phyloP scores from a whole-genome alignment of 495 filamentous ascomycete species.

The Talaromyces adpressus region DNA sequence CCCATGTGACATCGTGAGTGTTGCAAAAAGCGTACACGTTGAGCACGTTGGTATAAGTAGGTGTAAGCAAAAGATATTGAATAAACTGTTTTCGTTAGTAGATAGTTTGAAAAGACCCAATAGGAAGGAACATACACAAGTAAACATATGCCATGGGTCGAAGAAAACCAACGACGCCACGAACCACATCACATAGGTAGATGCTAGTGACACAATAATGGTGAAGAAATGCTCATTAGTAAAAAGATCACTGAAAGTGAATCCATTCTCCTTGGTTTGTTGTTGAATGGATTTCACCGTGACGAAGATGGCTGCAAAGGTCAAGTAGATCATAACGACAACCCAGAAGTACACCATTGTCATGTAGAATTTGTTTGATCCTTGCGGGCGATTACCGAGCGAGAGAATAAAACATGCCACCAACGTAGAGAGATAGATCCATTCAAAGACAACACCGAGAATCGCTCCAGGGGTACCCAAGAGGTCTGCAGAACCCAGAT shows the following conservation, averaged over 20 bases:
- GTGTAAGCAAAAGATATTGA: conserved; percentile 93
- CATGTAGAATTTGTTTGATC: conserved; percentile 89
- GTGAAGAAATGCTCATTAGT: conserved; percentile 87
- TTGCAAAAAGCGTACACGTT: conserved; percentile 99
- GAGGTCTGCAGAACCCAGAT: conserved; percentile 59
- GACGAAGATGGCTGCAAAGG: conserved; percentile 93
- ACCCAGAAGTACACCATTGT: conserved; percentile 97
- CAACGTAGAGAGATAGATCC: conserved; percentile 87
- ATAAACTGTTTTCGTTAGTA: conserved; percentile 49
- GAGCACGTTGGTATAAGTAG: conserved; percentile 92
- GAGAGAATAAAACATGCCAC: conserved; percentile 94
- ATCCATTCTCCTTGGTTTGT: conserved; percentile 49
- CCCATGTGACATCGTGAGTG: conserved; percentile 96
- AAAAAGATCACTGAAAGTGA: conserved; percentile 66
- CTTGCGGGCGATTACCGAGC: conserved; percentile 92
- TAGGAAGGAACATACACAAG: conserved; percentile 44
- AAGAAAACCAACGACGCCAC: conserved; percentile 90
- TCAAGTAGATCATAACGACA: conserved; percentile 88
- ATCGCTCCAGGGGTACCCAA: conserved; percentile 69
- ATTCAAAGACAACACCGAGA: conserved; percentile 87
- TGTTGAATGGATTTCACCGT: conserved; percentile 76
- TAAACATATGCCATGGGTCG: conserved; percentile 99
- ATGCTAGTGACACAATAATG: conserved; percentile 81
- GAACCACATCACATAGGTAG: conserved; percentile 93
- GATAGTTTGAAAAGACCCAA: conserved; percentile 10